A percentile compares a stretch with the other conserved stretches of the same genome.
These are phyloP conservation scores for Pythium plurisporium DNA, from an alignment of 352 stramenopile genomes.

Conservation along the genomic window DNA sequence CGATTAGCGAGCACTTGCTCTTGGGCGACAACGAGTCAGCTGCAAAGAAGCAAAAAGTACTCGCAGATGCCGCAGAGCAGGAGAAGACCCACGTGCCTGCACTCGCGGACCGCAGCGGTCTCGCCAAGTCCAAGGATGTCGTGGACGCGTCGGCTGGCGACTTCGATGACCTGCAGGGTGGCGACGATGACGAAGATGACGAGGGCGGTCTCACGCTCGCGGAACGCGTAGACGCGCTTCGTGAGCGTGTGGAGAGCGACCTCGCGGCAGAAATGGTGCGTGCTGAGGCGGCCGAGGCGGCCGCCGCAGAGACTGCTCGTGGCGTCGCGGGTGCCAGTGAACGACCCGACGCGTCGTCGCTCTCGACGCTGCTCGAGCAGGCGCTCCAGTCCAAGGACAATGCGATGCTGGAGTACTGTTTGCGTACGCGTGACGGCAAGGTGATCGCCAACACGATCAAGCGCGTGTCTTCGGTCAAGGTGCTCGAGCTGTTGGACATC, in stretches of 20 bases:
- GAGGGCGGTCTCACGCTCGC: conserved; percentile 65
- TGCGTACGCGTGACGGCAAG: conserved; percentile 73
- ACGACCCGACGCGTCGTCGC: conserved; percentile 77
- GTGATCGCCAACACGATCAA: conserved; percentile 72
- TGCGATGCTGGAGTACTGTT: conserved; percentile 78
- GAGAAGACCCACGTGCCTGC: conserved; percentile 71
- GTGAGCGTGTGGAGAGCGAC: conserved; percentile 69
- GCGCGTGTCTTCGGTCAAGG: conserved; percentile 65
- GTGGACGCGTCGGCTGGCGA: conserved; percentile 46
- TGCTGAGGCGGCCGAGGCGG: conserved; percentile 37
- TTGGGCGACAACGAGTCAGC: conserved; percentile 37
- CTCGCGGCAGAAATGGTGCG: conserved; percentile 56
- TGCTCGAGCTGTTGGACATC: conserved; percentile 72
- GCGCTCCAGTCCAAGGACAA: conserved; percentile 85
- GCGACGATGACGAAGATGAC: conserved; percentile 38
- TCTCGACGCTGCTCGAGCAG: conserved; percentile 79
- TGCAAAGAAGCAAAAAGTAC: conserved; percentile 63
- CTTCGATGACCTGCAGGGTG: conserved; percentile 50
- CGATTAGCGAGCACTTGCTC: conserved; percentile 65
- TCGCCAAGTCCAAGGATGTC: conserved; percentile 52
- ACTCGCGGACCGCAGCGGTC: conserved; percentile 58
- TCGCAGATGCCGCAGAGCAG: conserved; percentile 29
- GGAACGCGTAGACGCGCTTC: conserved; percentile 71
- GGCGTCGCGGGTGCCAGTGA: conserved; percentile 12
- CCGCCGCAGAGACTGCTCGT: conserved; percentile 28